Base-by-base conservation (phyloP, 176 grass and related monocot species). In the Microstegium vimineum region DNA sequence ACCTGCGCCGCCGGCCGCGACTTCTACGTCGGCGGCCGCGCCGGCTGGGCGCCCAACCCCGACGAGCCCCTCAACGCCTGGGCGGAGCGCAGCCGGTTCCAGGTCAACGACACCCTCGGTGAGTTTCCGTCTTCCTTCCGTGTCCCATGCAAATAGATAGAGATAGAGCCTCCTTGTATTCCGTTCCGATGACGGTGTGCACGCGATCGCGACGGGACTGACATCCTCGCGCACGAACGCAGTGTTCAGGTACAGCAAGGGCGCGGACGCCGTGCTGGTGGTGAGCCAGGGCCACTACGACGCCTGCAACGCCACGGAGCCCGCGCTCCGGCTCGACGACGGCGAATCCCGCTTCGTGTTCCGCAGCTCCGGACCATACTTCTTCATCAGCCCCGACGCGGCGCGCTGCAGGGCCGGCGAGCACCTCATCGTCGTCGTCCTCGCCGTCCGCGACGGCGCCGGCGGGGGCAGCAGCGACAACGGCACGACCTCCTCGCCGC, bases 61-160 rank as follows among this genome's bases (percentile, higher is more conserved):
- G 34, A 10, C 36, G 94, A 97, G 66, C 41, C 72, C 6, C 78
- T 80, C 90, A 88, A 87, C 83, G 7, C 31, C 73, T 97, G 94
- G 94, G 92, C 94, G 20, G 83, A 76, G 63, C 90, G 90, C 54
- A 97, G 77, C 35, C 89, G 94, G 47, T 97, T 97, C 89, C 92
- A 83, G 83, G 85, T 97, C 89, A 85, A 94, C 49, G 94, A 97
- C 75, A 82, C 69, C 28, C 84, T 97, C 46, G 86, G 94, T 93
- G 85, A 14, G 69, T 73, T 43, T 15, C 46, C 16, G 15, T 20
- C n/a, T n/a, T n/a, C n/a, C n/a, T n/a, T 49, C 46, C 15, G 5
- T 5, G 1, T 47, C 47, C n/a, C 49, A 22, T 54, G 49, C 49
- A 54, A 18, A 54, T 22, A 22, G 18, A 54, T 51, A 20, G 17